A percentile compares a stretch with the other conserved stretches of the same genome.
phyloP scores from a whole-genome alignment of 2,329 filamentous ascomycete genomes.

The Botrytis fabae region DNA sequence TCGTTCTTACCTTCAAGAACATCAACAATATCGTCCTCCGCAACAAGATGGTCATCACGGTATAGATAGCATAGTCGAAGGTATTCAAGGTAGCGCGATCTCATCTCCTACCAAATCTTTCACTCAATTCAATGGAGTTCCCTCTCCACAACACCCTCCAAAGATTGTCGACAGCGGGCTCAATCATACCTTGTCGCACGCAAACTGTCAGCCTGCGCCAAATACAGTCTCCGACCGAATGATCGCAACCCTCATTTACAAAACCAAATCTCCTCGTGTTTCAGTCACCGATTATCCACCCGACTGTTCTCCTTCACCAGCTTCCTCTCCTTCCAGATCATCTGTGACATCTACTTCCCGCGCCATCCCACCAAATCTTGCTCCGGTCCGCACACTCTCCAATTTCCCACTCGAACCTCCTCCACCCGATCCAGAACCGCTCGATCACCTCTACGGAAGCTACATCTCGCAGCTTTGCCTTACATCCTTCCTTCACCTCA shows the following conservation, averaged over 20 bases:
- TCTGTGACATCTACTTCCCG: conserved; percentile 23
- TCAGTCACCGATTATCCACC: conserved; percentile 43
- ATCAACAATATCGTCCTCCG: conserved; percentile 63
- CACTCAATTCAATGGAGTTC: conserved; percentile 59
- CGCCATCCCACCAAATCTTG: conserved; percentile 46
- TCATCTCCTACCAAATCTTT: conserved; percentile 45
- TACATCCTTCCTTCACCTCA: conserved; percentile 65
- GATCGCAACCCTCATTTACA: conserved; percentile 66
- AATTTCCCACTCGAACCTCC: conserved; percentile 61
- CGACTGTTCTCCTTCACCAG: conserved; percentile 42
- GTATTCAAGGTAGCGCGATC: conserved; percentile 46
- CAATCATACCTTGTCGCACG: conserved; percentile 62
- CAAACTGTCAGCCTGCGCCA: conserved; percentile 57
- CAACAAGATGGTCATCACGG: conserved; percentile 54
- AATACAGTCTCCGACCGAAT: conserved; percentile 53
- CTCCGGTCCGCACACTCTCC: conserved; percentile 59
- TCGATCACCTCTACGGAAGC: conserved; percentile 66
- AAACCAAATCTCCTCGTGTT: conserved; percentile 43
- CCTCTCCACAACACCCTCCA: conserved; percentile 58
- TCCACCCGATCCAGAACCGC: conserved; percentile 54
- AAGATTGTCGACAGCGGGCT: conserved; percentile 63
- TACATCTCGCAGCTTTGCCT: conserved; percentile 64
- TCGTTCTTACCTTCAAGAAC: conserved; percentile 62
- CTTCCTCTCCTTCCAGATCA: conserved; percentile 23
- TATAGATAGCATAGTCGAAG: conserved; percentile 66